Evolutionary conservation across 345 rosid species (phyloP).

Genomic region (Combretum micranthum): DNA sequence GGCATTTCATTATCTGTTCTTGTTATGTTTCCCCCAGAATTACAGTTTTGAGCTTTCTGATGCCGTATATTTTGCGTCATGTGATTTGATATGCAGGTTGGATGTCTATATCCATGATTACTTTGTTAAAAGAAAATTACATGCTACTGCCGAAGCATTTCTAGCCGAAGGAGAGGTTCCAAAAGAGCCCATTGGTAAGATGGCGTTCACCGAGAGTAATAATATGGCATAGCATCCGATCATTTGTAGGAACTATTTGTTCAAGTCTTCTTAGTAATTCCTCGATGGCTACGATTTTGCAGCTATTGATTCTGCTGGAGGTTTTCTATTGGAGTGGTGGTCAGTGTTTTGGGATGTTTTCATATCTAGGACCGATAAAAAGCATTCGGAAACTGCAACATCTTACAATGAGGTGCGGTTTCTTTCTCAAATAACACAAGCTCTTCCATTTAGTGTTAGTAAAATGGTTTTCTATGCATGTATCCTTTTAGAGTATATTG

Average conservation of each 20-base stretch:
- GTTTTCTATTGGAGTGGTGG: constrained; percentile 79
- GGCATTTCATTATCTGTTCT: too few relatives aligned
- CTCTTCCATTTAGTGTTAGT: too few relatives aligned
- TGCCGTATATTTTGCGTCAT: too few relatives aligned
- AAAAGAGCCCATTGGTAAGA: constrained; percentile 53
- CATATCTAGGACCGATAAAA: constrained; percentile 47
- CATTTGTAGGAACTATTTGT: neutral
- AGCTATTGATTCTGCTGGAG: constrained; percentile 69
- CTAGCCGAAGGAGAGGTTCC: constrained; percentile 60
- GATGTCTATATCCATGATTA: constrained; percentile 64
- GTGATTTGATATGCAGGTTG: constrained; percentile 32
- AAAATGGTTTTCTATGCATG: too few relatives aligned
- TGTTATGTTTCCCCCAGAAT: too few relatives aligned
- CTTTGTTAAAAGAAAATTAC: constrained; percentile 52
- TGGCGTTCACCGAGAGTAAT: neutral
- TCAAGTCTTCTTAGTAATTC: too few relatives aligned
- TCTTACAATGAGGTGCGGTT: constrained; percentile 44
- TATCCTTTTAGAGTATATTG: neutral
- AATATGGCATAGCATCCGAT: neutral
- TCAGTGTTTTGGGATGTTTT: constrained; percentile 76
- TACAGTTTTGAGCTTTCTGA: too few relatives aligned
- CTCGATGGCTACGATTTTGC: neutral
- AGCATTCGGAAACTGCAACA: constrained; percentile 53
- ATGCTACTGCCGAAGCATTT: constrained; percentile 53
- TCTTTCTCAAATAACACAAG: neutral